These are phyloP conservation scores for Trichosporon sp. DNA, from an alignment of 1,284 basidiomycete genomes.

Conservation along the genomic window DNA sequence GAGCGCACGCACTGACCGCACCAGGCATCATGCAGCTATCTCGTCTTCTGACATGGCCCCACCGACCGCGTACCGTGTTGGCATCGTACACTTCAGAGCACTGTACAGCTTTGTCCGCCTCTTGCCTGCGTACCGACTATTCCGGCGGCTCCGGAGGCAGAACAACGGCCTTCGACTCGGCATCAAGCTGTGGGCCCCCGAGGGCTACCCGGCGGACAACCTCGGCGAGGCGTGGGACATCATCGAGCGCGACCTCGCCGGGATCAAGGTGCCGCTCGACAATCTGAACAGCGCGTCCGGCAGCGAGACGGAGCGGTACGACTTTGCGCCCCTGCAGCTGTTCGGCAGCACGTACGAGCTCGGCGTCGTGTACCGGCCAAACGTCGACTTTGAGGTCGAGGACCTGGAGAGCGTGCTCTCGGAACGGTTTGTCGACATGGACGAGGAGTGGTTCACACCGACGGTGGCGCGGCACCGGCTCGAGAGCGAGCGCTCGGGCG, in stretches of 20 bases:
- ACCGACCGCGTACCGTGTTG: conserved; percentile 41
- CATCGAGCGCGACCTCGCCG: conserved; percentile 44
- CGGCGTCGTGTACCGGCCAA: conserved; percentile 35
- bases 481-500: conserved; percentile 20
- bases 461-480: conserved; percentile 39
- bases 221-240: conserved; percentile 43
- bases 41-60: conserved; percentile 31
- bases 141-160: conserved; percentile 35
- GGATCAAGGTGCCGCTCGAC: conserved; percentile 36
- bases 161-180: conserved; percentile 44
- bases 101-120: conserved; percentile 42
- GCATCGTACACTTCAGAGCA: conserved; percentile 46
- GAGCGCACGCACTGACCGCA: background rate
- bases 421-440: conserved; percentile 46
- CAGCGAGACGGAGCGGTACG: conserved; percentile 23
- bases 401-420: conserved; percentile 46
- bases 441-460: conserved; percentile 50
- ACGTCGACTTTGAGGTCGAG: conserved; percentile 44
- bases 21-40: background rate
- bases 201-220: conserved; percentile 31
- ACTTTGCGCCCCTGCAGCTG: conserved; percentile 36
- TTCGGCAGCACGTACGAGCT: conserved; percentile 41
- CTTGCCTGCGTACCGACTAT: conserved; percentile 42
- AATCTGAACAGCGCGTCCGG: conserved; percentile 12
- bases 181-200: conserved; percentile 48